These are phyloP conservation scores for Colletotrichum spinosum DNA, from an alignment of 2,329 filamentous ascomycete species.

Conservation along the genomic window DNA sequence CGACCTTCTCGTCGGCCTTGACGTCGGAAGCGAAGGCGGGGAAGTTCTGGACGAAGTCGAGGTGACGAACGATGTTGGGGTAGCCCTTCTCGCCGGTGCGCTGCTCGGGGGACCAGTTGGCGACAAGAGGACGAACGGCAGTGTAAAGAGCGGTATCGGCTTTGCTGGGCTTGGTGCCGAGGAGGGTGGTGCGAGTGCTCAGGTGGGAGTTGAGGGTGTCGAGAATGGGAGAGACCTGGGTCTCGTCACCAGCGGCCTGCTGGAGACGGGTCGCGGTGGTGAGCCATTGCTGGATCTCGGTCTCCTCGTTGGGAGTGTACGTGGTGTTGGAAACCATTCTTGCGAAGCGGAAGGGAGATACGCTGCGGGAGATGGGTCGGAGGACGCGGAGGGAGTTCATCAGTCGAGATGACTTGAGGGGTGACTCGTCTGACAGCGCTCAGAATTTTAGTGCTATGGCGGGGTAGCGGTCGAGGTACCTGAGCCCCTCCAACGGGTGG, in stretches of 20 bases:
- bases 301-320: slow-evolving; percentile 83
- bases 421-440: slow-evolving; percentile 11
- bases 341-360: slow-evolving; percentile 50
- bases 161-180: slow-evolving; percentile 89
- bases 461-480: slow-evolving; percentile 28
- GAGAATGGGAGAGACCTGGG: slow-evolving; percentile 76
- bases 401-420: slow-evolving; percentile 12
- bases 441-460: slow-evolving; percentile 27
- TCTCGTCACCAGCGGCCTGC: slow-evolving; percentile 63
- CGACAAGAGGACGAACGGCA: slow-evolving; percentile 79
- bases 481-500: slow-evolving; percentile 24
- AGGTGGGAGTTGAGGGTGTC: slow-evolving; percentile 88
- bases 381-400: slow-evolving; percentile 60
- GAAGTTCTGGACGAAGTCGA: slow-evolving; percentile 96
- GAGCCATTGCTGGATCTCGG: slow-evolving; percentile 91
- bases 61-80: slow-evolving; percentile 89
- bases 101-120: slow-evolving; percentile 85
- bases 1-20: slow-evolving; percentile 78
- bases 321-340: slow-evolving; percentile 77
- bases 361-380: slow-evolving; percentile 50
- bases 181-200: slow-evolving; percentile 86
- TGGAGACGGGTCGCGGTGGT: slow-evolving; percentile 79
- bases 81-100: slow-evolving; percentile 89
- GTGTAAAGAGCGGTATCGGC: slow-evolving; percentile 89
- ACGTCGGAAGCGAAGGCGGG: slow-evolving; percentile 78